Base-by-base conservation (phyloP, 2,329 filamentous ascomycete species). In the Capronia coronata region DNA sequence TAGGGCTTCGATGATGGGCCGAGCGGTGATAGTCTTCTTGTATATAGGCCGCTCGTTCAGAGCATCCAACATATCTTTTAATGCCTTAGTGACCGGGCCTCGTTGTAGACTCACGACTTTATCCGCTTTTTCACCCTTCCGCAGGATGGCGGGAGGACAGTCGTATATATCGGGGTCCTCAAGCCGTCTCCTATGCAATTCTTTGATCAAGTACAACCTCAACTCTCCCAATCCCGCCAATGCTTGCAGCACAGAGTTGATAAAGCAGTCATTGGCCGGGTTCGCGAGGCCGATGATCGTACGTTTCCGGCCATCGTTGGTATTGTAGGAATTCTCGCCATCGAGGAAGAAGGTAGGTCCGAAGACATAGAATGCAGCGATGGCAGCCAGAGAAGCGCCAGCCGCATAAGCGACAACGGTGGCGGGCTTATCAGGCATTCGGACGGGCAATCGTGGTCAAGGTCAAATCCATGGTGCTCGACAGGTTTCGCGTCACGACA, bases 321-420 rank as follows among this genome's bases (percentile, higher is more conserved):
- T 79, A 54, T 68, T 73, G 50, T 68, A 71, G 19, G 75, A 73
- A 44, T 83, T 78, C 49, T 93, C 86, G 64, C 84, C 82, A 70
- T 98, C 91, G 67, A 97, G 84, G 62, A 94, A 87, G 69, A 91
- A 97, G 45, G 90, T 97, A n/a, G 93, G 93, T 7, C 85, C 89
- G 70, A 98, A 97, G 61, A 97, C 91, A 70, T 97, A 98, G 66
- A 97, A 87, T 50, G 97, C 80, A 25, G 93, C 91, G 56, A 94
- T 87, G 55, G 93, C 93, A 48, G 93, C 93, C 56, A 98, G 84
- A 47, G 90, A 95, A 53, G 91, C 93, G 61, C 91, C 91, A 52
- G 91, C 93, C 63, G 93, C 93, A 71, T 98, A 98, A 38, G 87
- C 88, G 61, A 88, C 87, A 62, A 93, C 84, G 6, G 84, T 89